Base-by-base conservation (phyloP, 805 yeast genomes). In the Metschnikowia shivogae region DNA sequence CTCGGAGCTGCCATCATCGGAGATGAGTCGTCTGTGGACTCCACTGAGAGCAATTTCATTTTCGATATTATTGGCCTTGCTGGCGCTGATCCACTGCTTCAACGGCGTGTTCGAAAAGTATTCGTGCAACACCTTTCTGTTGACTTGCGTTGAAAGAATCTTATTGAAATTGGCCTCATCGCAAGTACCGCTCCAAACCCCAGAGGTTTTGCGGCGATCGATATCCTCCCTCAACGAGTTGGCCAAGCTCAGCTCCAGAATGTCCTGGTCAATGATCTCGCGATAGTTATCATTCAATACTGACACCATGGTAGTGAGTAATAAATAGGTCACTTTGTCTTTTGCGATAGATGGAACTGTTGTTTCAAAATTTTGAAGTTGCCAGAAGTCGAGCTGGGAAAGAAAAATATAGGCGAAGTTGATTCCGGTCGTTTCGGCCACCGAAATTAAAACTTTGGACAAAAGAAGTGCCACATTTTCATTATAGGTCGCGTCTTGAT, bases 341-440 rank as follows among this genome's bases (percentile, higher is more conserved):
- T 55, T 56, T 10, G 59, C 47, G 4, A 50, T 31, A 4, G 20
- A 36, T 10, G 47, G 40, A 3, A 39, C 22, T 10, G 45, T 33
- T 8, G 48, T 55, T n/a, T 55, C 17, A 37, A 40, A 45, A 20
- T 47, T 48, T 6, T 58, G 57, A 12, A 69, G 41, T 34, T 58
- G 53, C 81, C 81, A 77, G 44, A 66, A 67, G 44, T 65, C 65
- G 49, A 76, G 70, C 50, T 68, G 74, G 3, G 79, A 74, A 3
- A 77, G 46, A 39, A 68, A 72, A 49, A 75, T 74, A 47, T 60
- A 67, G 19, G 74, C 53, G 22, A 76, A 70, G 52, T 77, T 78
- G 39, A 76, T 59, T 1, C 82, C 83, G 43, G 69, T 69, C 24
- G 62, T 63, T 4, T 51, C 56, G 3, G 60, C 50, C 24, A 68